Evolutionary conservation across 2,329 filamentous ascomycete species (phyloP).

Genomic region (Colletotrichum neosansevieriae): DNA sequence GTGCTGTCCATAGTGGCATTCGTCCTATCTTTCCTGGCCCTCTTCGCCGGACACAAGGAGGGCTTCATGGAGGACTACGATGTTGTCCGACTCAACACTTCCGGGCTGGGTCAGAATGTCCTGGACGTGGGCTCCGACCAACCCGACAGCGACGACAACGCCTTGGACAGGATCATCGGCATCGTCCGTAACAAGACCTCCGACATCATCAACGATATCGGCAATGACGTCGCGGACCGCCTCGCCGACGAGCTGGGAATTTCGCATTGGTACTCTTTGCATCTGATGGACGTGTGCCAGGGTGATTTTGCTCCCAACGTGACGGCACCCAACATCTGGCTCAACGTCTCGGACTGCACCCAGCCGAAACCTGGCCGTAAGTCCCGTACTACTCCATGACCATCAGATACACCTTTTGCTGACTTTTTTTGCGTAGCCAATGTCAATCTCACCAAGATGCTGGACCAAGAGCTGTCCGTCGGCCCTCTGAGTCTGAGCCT

Average conservation of each 20-base stretch:
- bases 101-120: conserved; percentile 53
- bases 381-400: conserved; percentile 39
- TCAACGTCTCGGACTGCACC: conserved; percentile 61
- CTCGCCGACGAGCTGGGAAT: conserved; percentile 59
- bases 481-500: conserved; percentile 60
- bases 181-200: conserved; percentile 50
- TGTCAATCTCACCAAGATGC: conserved; percentile 60
- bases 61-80: conserved; percentile 60
- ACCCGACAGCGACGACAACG: conserved; percentile 42
- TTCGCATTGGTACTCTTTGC: conserved; percentile 64
- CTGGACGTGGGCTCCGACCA: conserved; percentile 33
- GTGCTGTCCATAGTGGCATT: conserved; percentile 53
- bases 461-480: conserved; percentile 60
- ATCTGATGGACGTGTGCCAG: conserved; percentile 61
- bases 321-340: conserved; percentile 50
- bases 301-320: conserved; percentile 60
- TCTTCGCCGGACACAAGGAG: conserved; percentile 55
- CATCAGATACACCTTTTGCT: not conserved
- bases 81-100: conserved; percentile 54
- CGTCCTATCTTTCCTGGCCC: conserved; percentile 53
- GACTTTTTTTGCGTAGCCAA: conserved; percentile 44
- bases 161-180: conserved; percentile 46
- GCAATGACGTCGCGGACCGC: conserved; percentile 54
- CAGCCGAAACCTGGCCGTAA: conserved; percentile 53
- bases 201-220: conserved; percentile 54